These are phyloP conservation scores for Taphrina pruni DNA, from an alignment of 1,139 yeast genomes.

Conservation along the genomic window DNA sequence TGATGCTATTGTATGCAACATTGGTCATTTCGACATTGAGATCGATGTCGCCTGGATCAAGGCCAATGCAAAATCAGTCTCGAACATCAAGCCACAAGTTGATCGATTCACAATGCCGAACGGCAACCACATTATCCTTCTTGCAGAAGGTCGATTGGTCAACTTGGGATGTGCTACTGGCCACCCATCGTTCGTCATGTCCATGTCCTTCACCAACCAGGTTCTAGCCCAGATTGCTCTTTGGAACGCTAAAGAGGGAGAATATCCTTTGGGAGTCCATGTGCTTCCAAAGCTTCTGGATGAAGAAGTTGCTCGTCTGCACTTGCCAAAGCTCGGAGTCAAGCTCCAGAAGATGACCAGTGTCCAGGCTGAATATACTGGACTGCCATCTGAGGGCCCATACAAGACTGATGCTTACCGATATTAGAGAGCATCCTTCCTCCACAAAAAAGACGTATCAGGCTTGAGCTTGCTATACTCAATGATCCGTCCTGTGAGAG, in stretches of 20 bases:
- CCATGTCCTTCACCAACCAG: constrained; percentile 99
- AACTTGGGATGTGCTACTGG: constrained; percentile 99
- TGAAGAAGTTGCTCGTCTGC: constrained; percentile 98
- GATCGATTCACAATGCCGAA: constrained; percentile 91
- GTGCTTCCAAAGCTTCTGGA: constrained; percentile 97
- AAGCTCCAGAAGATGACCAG: constrained; percentile 76
- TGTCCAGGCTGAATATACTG: constrained; percentile 94
- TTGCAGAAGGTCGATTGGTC: constrained; percentile 99
- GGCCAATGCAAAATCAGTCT: constrained; percentile 85
- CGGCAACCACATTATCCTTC: constrained; percentile 94
- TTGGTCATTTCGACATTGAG: constrained; percentile 99
- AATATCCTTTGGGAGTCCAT: constrained; percentile 93
- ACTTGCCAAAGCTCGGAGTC: constrained; percentile 93
- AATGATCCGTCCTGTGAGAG: not conserved
- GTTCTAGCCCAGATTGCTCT: constrained; percentile 99
- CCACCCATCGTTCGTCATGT: constrained; percentile 99
- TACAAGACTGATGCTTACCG: constrained; percentile 98
- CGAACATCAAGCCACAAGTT: constrained; percentile 99
- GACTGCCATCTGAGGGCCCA: constrained; percentile 93
- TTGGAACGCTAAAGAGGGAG: constrained; percentile 84
- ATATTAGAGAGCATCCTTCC: constrained; percentile 61
- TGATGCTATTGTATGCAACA: constrained; percentile 99
- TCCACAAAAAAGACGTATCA: too few relatives aligned
- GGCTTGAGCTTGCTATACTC: too few relatives aligned
- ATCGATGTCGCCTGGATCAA: constrained; percentile 98